Evolutionary conservation across 257 asterid genomes (phyloP), one percentile per base, ranked within the genome.

Genomic region (Petunia secreta): DNA sequence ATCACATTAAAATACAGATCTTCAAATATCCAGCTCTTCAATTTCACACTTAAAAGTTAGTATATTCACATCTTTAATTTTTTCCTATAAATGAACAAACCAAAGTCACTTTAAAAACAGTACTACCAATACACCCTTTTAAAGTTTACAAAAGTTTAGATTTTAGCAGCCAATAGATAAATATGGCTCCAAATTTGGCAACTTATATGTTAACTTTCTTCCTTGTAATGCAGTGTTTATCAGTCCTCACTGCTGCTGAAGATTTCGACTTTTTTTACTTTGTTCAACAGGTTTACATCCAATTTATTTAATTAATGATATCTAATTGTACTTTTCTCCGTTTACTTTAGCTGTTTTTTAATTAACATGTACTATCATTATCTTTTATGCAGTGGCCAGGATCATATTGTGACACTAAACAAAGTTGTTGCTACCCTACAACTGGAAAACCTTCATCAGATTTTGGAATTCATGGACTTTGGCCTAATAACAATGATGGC

Each of bases 401-500:
- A 40, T 92, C 98, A 1, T 92, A 86, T 40, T 93, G 98, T 11
- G 96, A 92, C 75, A 87, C 95, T 9, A 87, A 85, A 54, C 84
- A 86, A 68, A 91, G 96, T 53, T 93, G 98, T 81, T 93, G 98
- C 82, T 92, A 92, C 58, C 98, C 98, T 5, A 89, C 88, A 52
- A 84, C 90, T 6, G 98, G 97, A 36, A 93, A 92, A 80, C 97
- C 97, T 0, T 84, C 89, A 15, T 69, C 92, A 0, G 92, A 93
- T 60, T 93, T 93, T 44, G 94, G 97, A 25, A 89, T 93, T 63
- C 98, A 93, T 77, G 98, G 98, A 48, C 91, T 93, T 4, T 93
- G 97, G 97, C 97, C 97, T 0, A 92, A 88, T 57, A 66, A 90
- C 55, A 87, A 80, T 0, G 93, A 91, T n/a, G 97, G 97, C 50